Conservation (phyloP, 345 rosid genomes). For the Luvunga scandens region DNA sequence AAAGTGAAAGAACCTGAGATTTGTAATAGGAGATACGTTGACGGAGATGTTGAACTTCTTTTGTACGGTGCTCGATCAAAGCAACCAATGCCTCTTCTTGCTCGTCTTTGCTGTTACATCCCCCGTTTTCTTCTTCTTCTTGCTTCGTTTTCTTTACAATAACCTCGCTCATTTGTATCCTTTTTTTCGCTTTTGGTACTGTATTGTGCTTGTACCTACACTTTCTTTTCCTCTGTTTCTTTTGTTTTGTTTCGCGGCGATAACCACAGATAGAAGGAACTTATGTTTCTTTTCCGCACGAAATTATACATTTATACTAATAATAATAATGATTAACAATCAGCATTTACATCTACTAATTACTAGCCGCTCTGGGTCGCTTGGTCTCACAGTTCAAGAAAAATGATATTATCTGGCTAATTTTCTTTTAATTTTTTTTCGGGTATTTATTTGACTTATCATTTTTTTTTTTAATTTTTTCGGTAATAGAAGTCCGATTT, state of each 20-base stretch:
- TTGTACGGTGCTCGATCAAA: slow-evolving; percentile 67
- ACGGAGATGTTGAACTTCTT: slow-evolving; percentile 58
- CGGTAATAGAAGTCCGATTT: neutral
- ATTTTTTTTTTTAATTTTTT: neutral
- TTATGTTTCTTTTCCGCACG: neutral
- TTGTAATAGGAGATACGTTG: slow-evolving; percentile 67
- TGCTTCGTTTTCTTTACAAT: slow-evolving; percentile 1
- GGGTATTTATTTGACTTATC: no score
- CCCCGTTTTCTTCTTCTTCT: slow-evolving; percentile 18
- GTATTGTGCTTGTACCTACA: neutral
- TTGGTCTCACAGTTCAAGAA: neutral
- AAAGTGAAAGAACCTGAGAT: slow-evolving; percentile 47
- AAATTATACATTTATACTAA: neutral
- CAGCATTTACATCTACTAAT: neutral
- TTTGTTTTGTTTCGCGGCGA: neutral
- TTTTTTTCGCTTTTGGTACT: neutral
- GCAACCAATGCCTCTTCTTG: slow-evolving; percentile 71
- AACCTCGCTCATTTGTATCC: slow-evolving; percentile 1
- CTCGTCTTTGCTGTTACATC: slow-evolving; percentile 37
- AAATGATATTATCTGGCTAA: neutral
- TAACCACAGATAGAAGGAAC: neutral
- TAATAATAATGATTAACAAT: neutral
- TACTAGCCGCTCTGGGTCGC: neutral
- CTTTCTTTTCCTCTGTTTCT: no score
- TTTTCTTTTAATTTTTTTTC: neutral